Conservation (phyloP, 805 yeast genomes). For the Cyberlindnera meyerae region DNA sequence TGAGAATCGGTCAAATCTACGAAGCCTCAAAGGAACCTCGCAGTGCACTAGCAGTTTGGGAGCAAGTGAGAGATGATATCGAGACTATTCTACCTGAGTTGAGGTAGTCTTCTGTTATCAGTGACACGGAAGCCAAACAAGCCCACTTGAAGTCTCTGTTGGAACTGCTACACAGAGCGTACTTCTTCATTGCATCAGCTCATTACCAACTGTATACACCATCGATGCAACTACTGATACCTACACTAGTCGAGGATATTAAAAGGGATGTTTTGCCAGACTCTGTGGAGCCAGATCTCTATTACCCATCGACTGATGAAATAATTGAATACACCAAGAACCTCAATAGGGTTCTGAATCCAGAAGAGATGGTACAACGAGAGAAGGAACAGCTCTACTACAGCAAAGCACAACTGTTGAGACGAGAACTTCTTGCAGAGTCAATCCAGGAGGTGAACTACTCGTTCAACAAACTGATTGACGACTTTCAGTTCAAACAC, state of each 20-base stretch:
- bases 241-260: conserved; percentile 26
- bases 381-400: conserved; percentile 49
- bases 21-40: conserved; percentile 54
- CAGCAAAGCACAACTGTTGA: conserved; percentile 54
- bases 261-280: conserved; percentile 10
- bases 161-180: conserved; percentile 68
- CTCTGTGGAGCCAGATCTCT: conserved; percentile 15
- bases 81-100: conserved; percentile 10
- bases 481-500: background rate
- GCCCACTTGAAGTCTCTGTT: conserved; percentile 37
- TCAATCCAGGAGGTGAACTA: conserved; percentile 23
- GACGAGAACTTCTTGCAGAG: conserved; percentile 44
- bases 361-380: conserved; percentile 34
- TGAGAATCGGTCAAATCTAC: conserved; percentile 63
- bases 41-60: conserved; percentile 46
- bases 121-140: conserved; percentile 24
- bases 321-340: conserved; percentile 14
- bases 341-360: conserved; percentile 19
- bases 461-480: conserved; percentile 5
- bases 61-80: conserved; percentile 23
- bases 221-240: conserved; percentile 12
- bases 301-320: conserved; percentile 1
- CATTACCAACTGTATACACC: conserved; percentile 52
- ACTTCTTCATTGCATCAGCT: conserved; percentile 72
- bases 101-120: conserved; percentile 5